Conservation (phyloP, 768 basidiomycete genomes). For the Strobilomyces echinocephalus region DNA sequence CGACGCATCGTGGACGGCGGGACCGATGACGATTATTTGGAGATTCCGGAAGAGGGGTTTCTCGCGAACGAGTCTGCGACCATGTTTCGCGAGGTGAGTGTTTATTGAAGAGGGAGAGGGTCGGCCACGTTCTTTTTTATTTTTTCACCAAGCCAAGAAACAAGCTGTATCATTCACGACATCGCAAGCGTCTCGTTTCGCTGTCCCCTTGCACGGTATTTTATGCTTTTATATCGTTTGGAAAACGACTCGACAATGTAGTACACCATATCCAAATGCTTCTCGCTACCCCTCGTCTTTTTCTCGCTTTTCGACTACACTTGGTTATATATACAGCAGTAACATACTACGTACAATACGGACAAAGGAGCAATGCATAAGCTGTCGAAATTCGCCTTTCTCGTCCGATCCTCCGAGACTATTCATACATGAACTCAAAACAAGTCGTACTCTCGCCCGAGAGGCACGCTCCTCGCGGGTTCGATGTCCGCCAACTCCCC, state of each 20-base stretch:
- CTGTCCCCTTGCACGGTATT: slow-evolving; percentile 9
- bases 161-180: slow-evolving; percentile 7
- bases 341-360: slow-evolving; percentile 6
- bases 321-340: slow-evolving; percentile 1
- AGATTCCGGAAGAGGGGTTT: slow-evolving; percentile 16
- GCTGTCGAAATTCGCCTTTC: not conserved
- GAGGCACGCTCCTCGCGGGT: slow-evolving; percentile 65
- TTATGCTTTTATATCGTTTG: slow-evolving; percentile 21
- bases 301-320: not conserved
- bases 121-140: not conserved
- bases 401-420: not conserved
- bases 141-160: not conserved
- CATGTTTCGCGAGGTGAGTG: slow-evolving; percentile 20
- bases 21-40: slow-evolving; percentile 6
- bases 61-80: slow-evolving; percentile 16
- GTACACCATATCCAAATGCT: slow-evolving; percentile 1
- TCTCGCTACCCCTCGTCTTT: not conserved
- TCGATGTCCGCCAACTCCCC: slow-evolving; percentile 70
- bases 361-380: not conserved
- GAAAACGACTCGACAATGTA: slow-evolving; percentile 13
- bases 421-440: slow-evolving; percentile 44
- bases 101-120: slow-evolving; percentile 16
- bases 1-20: slow-evolving; percentile 1
- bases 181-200: not conserved
- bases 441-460: slow-evolving; percentile 72